Base-by-base conservation (phyloP, 192 early-diverging fungal species). In the Glomus cerebriforme region DNA sequence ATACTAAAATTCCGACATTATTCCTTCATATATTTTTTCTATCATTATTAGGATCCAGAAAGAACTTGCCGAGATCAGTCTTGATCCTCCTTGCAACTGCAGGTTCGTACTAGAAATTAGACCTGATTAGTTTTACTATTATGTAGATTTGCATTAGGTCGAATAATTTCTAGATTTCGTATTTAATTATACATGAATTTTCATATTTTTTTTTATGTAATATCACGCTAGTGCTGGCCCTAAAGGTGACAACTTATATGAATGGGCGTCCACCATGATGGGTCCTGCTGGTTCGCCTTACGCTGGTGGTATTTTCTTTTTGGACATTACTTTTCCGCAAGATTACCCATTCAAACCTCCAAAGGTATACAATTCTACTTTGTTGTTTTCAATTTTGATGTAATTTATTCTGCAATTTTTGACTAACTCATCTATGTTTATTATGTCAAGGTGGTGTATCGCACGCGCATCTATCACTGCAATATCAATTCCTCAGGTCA, bases 291-390 rank as follows among this genome's bases (percentile, higher is more conserved):
- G 90, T 54, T 95, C 94, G 31, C 96, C 97, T 10, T 99, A 99
- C 80, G 90, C 88, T 31, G 90, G 92, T 27, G 97, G 97, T 7
- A 90, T 96, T 34, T 99, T 97, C 86, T 97, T 97, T 81, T 85
- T 99, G 35, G 96, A 97, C 75, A 95, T 99, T 76, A 85, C 89
- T 75, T 97, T 99, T 73, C 94, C 96, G 43, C 90, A 92, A 82
- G 93, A 97, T 32, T 99, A 99, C 82, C 96, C 97, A 24, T 99
- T 97, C 87, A 95, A 95, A 82, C 94, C 97, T 59, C 96, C 97
- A 84, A 96, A 96, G 85, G 92, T 95, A 80, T 60, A 62, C 4
- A 10, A 13, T 60, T 62, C 13, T 32, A 1, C 9, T 67, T 15
- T 17, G 9, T 8, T 24, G 62, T 31, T 49, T 29, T 59, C 29